Evolutionary conservation across 805 yeast genomes (phyloP).

Genomic region (Wickerhamomyces pijperi): DNA sequence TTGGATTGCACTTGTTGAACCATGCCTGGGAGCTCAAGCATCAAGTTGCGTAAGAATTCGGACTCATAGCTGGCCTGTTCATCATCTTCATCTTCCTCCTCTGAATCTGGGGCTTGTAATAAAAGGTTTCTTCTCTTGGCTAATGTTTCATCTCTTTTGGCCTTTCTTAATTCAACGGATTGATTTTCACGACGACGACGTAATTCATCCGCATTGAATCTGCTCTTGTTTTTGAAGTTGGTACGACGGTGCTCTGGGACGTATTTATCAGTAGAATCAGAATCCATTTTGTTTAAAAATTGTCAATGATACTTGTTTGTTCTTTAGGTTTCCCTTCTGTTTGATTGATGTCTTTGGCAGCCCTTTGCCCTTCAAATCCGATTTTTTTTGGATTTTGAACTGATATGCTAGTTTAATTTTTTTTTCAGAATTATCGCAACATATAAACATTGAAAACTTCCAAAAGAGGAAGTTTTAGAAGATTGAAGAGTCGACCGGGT

Average conservation of each 20-base stretch:
- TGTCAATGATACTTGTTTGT: not conserved
- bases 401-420: slow-evolving; percentile 1
- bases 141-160: slow-evolving; percentile 88
- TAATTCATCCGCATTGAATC: slow-evolving; percentile 90
- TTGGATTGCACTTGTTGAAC: slow-evolving; percentile 66
- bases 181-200: slow-evolving; percentile 97
- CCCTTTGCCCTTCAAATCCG: not conserved
- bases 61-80: slow-evolving; percentile 21
- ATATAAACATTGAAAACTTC: not conserved
- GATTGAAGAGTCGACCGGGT: not conserved
- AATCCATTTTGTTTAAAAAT: slow-evolving; percentile 40
- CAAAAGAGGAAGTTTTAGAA: no score
- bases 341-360: slow-evolving; percentile 1
- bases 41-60: slow-evolving; percentile 35
- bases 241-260: slow-evolving; percentile 98
- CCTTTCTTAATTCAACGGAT: slow-evolving; percentile 92
- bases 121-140: slow-evolving; percentile 84
- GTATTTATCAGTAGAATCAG: slow-evolving; percentile 69
- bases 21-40: slow-evolving; percentile 74
- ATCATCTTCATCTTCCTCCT: slow-evolving; percentile 33
- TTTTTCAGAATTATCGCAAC: not conserved
- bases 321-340: not conserved
- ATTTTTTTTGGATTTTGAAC: not conserved
- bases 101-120: slow-evolving; percentile 40
- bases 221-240: slow-evolving; percentile 86